phyloP scores from a whole-genome alignment of 768 basidiomycete species.

The Pholiota conissans region DNA sequence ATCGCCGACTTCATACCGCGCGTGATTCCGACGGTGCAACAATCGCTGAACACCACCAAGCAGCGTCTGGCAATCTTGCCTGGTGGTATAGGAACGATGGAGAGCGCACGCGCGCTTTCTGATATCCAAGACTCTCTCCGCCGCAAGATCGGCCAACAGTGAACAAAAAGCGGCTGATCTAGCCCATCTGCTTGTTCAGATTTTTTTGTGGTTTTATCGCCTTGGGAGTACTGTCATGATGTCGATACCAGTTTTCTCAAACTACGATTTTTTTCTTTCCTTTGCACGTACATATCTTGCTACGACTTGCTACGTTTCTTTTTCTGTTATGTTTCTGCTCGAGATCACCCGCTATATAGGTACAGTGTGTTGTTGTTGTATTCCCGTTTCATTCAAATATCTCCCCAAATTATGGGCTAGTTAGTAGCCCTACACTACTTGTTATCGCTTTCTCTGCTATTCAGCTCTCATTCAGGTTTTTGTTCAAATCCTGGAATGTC shows the following conservation, averaged over 20 bases:
- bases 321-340: conserved; percentile 1
- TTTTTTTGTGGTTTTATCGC: neutral
- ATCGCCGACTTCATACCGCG: conserved; percentile 82
- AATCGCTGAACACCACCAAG: conserved; percentile 74
- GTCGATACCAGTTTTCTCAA: conserved; percentile 2
- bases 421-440: neutral
- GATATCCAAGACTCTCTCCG: conserved; percentile 77
- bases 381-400: neutral
- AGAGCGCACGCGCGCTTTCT: conserved; percentile 66
- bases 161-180: conserved; percentile 1
- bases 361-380: conserved; percentile 1
- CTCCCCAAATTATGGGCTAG: neutral
- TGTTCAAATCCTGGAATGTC: neutral
- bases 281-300: conserved; percentile 12
- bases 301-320: conserved; percentile 14
- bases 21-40: conserved; percentile 78
- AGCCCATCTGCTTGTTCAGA: neutral
- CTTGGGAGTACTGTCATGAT: conserved; percentile 2
- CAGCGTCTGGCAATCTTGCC: conserved; percentile 79
- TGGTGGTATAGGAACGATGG: conserved; percentile 64
- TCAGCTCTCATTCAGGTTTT: neutral
- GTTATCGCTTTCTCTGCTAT: neutral
- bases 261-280: conserved; percentile 1
- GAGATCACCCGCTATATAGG: neutral
- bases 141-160: conserved; percentile 37